A percentile compares a stretch with the other conserved stretches of the same genome.
phyloP scores from a whole-genome alignment of 169 alveolate species.

The Amoebophrya sp. region DNA sequence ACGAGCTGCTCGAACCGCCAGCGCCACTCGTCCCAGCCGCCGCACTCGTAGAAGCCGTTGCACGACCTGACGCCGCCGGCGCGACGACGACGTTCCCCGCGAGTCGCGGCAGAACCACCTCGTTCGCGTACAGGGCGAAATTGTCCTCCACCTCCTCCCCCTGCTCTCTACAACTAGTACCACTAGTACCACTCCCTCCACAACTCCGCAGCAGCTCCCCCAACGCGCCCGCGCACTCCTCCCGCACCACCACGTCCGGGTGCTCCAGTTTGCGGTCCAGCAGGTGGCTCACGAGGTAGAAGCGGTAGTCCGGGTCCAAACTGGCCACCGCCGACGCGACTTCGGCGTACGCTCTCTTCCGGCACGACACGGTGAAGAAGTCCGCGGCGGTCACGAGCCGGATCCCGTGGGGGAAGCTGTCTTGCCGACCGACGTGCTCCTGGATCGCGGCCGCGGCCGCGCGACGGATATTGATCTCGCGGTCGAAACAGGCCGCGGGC shows the following conservation, averaged over 20 bases:
- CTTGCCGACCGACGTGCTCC: neutral
- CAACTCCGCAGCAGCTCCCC: neutral
- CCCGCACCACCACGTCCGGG: neutral
- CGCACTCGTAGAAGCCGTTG: neutral
- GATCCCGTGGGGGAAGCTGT: neutral
- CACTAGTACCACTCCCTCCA: neutral
- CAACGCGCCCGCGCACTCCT: neutral
- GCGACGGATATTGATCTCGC: neutral
- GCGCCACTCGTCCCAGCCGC: too few species aligned
- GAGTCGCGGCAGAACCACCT: neutral
- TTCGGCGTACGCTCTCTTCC: neutral
- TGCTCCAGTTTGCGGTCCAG: neutral
- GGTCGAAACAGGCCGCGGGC: neutral
- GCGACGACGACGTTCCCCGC: neutral
- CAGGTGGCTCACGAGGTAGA: neutral
- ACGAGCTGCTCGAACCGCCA: too few species aligned
- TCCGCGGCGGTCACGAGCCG: neutral
- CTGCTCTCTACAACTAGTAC: neutral
- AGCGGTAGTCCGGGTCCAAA: neutral
- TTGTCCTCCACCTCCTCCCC: neutral
- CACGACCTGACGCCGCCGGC: neutral
- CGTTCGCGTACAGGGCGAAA: neutral
- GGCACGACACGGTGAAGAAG: neutral
- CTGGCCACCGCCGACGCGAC: neutral
- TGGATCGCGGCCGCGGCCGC: neutral